These are phyloP conservation scores for Toxoplasma gondii DNA, from an alignment of 169 alveolate genomes.

Conservation along the genomic window DNA sequence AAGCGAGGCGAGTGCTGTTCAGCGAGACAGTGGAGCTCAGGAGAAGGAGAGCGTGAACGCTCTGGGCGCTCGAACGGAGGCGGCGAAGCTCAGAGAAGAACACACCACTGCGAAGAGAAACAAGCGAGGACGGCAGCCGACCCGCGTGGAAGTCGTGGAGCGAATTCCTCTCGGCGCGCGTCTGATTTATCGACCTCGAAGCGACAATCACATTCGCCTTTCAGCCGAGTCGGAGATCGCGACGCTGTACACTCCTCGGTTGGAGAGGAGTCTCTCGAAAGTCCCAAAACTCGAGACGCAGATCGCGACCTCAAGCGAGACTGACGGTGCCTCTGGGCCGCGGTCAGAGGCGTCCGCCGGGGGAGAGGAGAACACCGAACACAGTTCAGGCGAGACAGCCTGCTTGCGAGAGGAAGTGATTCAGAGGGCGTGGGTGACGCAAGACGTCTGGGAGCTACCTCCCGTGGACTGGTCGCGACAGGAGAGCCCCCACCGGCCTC, in stretches of 20 bases:
- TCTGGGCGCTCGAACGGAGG: too few relatives aligned
- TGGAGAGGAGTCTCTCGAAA: background rate
- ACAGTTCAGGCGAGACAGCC: background rate
- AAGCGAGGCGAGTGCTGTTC: too few relatives aligned
- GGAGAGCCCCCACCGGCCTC: background rate
- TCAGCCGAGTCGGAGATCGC: slow-evolving; percentile 32
- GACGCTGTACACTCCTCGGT: background rate
- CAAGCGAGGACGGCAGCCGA: too few relatives aligned
- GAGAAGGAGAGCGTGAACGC: too few relatives aligned
- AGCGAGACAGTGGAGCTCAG: too few relatives aligned
- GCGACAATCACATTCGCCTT: slow-evolving; percentile 10
- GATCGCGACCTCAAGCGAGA: too few relatives aligned
- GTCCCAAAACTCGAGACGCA: background rate
- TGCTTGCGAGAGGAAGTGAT: background rate
- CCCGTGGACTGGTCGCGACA: background rate
- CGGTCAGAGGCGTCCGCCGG: too few relatives aligned
- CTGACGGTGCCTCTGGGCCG: too few relatives aligned
- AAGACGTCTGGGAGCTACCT: slow-evolving; percentile 15
- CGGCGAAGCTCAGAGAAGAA: too few relatives aligned
- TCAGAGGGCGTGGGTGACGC: slow-evolving; percentile 23
- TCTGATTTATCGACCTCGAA: slow-evolving; percentile 5
- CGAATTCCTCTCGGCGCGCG: slow-evolving; percentile 29
- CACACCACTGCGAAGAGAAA: too few relatives aligned
- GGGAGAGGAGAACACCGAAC: too few relatives aligned
- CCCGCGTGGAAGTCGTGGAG: slow-evolving; percentile 2